Evolutionary conservation across 2,329 filamentous ascomycete genomes (phyloP).

Genomic region (Alternaria sp.): DNA sequence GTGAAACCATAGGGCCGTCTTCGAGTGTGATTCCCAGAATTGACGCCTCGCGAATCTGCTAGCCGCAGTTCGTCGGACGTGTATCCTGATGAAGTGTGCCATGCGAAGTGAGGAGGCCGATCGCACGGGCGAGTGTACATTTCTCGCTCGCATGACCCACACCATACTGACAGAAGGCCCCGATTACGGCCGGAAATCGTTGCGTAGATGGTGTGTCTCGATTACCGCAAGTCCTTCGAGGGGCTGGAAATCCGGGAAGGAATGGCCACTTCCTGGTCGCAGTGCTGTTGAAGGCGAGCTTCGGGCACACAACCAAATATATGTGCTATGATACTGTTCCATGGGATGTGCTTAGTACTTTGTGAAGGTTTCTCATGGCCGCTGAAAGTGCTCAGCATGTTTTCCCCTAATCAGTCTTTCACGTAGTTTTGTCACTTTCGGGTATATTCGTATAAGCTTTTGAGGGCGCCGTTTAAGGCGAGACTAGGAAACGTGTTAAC

Average conservation of each 20-base stretch:
- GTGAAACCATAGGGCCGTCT: conserved; percentile 7
- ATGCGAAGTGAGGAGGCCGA: conserved; percentile 20
- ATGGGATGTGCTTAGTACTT: neutral
- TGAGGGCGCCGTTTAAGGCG: neutral
- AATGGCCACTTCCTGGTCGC: neutral
- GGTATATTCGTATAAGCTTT: neutral
- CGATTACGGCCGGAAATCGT: neutral
- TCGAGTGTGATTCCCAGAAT: neutral
- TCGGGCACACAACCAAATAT: neutral
- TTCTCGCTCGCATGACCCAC: neutral
- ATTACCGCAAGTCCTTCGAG: neutral
- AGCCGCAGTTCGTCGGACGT: conserved; percentile 17
- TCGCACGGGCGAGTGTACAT: conserved; percentile 2
- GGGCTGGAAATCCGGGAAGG: neutral
- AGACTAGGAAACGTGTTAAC: neutral
- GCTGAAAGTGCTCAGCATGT: neutral
- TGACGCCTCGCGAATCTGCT: conserved; percentile 10
- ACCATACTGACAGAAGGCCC: conserved; percentile 1
- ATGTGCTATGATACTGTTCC: neutral
- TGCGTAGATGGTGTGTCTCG: neutral
- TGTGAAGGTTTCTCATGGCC: neutral
- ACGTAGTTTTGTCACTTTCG: neutral
- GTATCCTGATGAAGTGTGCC: conserved; percentile 24
- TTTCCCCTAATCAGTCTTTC: neutral
- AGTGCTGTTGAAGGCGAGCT: neutral